phyloP scores from a whole-genome alignment of 768 basidiomycete species.

The Russula virescens region DNA sequence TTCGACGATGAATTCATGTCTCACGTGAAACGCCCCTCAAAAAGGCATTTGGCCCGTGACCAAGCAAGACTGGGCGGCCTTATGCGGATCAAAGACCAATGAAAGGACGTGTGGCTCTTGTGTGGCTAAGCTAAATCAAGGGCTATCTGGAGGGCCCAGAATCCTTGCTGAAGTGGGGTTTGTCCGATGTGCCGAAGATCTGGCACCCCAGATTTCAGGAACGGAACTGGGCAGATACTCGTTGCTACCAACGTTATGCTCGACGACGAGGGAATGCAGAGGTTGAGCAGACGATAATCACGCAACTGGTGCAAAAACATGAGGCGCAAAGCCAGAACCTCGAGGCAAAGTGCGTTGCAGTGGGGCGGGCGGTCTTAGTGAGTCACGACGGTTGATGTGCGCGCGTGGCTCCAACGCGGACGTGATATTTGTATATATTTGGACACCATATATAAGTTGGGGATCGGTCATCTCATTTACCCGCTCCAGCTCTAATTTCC shows the following conservation, averaged over 20 bases:
- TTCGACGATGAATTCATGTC: not conserved
- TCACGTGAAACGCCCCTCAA: constrained; percentile 2
- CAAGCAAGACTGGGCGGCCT: not conserved
- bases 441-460: constrained; percentile 8
- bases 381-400: not conserved
- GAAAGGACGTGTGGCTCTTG: not conserved
- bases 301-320: not conserved
- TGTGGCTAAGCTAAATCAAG: not conserved
- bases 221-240: not conserved
- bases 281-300: not conserved
- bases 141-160: not conserved
- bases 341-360: not conserved
- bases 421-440: constrained; percentile 19
- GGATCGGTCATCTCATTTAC: not conserved
- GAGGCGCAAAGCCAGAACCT: not conserved
- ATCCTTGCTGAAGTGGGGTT: not conserved
- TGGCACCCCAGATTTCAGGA: not conserved
- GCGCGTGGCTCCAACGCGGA: constrained; percentile 4
- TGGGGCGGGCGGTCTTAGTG: not conserved
- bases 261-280: not conserved
- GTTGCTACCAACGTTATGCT: not conserved
- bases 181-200: not conserved
- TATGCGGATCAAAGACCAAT: not conserved
- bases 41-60: not conserved
- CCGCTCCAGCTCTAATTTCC: not conserved